Base-by-base conservation (phyloP, 805 yeast genomes). In the Candida railenensis region DNA sequence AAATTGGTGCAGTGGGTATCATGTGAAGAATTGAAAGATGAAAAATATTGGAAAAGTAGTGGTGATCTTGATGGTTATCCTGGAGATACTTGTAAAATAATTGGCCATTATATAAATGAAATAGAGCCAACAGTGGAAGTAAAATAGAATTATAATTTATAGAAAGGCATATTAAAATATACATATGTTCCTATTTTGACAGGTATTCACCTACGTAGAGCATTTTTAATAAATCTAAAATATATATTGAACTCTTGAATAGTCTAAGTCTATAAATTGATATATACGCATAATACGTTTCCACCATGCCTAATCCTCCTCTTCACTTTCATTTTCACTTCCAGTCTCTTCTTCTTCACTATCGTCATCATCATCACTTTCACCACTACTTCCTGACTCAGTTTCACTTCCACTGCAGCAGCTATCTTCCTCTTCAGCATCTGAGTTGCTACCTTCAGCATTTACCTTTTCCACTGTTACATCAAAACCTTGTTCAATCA, bases 401-500 rank as follows among this genome's bases (percentile, higher is more conserved):
- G 33, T 42, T 15, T 43, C 21, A 25, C 30, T 25, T 11, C 30
- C 30, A 11, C 30, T 25, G 5, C 32, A 11, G 39, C 46, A 40
- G 55, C 65, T 22, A n/a, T 43, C 52, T 2, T 21, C 44, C 3
- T 22, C 48, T 28, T 45, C 54, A 21, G 37, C 42, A 22, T 48
- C 53, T 9, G 19, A 4, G 32, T 39, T 20, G 5, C 48, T 16
- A 12, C 34, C 42, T 19, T 48, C 53, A 14, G 59, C 63, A n/a
- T 62, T 62, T 15, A 85, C 65, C 42, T 80, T 81, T 50, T 85
- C 89, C 22, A 82, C 67, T 3, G 62, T 59, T 22, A 86, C 85
- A 0, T 68, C 64, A 59, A 85, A 92, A 0, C 95, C 95, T 42
- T 69, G 64, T 1, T 55, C 55, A 8, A 54, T 57, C 46, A 91